phyloP scores from a whole-genome alignment of 1,284 basidiomycete species.

The Cutaneotrichosporon sp. region DNA sequence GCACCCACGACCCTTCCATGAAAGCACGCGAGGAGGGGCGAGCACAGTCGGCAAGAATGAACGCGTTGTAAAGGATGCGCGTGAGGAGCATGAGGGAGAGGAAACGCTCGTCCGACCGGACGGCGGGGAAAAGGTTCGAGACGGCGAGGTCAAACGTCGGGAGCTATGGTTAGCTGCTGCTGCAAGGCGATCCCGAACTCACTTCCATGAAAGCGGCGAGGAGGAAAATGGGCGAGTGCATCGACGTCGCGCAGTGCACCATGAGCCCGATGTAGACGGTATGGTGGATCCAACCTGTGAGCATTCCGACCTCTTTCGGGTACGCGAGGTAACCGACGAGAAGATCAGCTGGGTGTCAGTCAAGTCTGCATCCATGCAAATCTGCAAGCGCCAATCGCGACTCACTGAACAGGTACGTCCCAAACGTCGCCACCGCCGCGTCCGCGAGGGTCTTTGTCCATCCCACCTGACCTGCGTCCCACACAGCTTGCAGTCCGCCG shows the following conservation, averaged over 20 bases:
- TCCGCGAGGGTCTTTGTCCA: slow-evolving; percentile 27
- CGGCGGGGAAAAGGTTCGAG: slow-evolving; percentile 51
- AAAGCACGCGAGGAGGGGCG: slow-evolving; percentile 39
- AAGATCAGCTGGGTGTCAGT: slow-evolving; percentile 31
- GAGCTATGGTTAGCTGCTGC: slow-evolving; percentile 37
- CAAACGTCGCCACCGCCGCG: slow-evolving; percentile 37
- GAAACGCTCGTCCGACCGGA: slow-evolving; percentile 56
- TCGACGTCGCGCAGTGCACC: slow-evolving; percentile 49
- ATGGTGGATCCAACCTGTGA: slow-evolving; percentile 63
- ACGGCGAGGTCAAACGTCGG: slow-evolving; percentile 58
- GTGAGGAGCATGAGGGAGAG: slow-evolving; percentile 55
- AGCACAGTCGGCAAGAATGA: slow-evolving; percentile 48
- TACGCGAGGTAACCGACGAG: slow-evolving; percentile 36
- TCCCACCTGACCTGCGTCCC: slow-evolving; percentile 23
- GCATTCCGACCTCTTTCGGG: slow-evolving; percentile 50
- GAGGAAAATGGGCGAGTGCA: slow-evolving; percentile 54
- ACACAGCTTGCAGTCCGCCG: slow-evolving; percentile 27
- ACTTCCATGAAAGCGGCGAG: slow-evolving; percentile 56
- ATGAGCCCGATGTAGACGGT: slow-evolving; percentile 55
- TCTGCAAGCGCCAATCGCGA: background rate
- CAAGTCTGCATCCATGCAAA: background rate
- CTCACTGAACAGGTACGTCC: slow-evolving; percentile 43
- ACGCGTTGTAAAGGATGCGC: slow-evolving; percentile 55
- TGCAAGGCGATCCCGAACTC: background rate
- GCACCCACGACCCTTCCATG: slow-evolving; percentile 47